A percentile compares a stretch with the other conserved stretches of the same genome.
Conservation (phyloP, 2,329 filamentous ascomycete species). For the Colletotrichum godetiae region DNA sequence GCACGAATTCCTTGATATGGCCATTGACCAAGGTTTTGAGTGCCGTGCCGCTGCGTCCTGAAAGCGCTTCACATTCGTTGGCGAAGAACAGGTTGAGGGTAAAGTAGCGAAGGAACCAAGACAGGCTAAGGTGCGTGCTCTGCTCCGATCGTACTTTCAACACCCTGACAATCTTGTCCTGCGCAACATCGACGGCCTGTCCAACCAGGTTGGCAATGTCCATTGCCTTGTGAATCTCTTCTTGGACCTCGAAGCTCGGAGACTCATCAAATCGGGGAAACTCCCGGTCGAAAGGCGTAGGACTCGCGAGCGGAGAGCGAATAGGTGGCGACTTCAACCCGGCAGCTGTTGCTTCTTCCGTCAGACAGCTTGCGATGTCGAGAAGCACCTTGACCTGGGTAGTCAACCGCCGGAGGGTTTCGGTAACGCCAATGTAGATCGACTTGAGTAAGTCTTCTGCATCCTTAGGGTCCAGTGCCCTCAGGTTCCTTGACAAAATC, state of each 20-base stretch:
- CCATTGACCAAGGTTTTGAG: conserved; percentile 84
- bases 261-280: conserved; percentile 22
- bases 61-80: conserved; percentile 88
- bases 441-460: conserved; percentile 85
- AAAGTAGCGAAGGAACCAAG: conserved; percentile 83
- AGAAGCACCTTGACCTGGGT: conserved; percentile 95
- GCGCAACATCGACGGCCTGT: conserved; percentile 83
- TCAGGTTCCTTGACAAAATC: conserved; percentile 87
- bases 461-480: conserved; percentile 84
- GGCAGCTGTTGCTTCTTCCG: conserved; percentile 50
- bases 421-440: conserved; percentile 88
- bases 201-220: conserved; percentile 83
- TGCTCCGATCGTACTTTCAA: conserved; percentile 82
- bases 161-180: conserved; percentile 80
- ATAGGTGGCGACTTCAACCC: conserved; percentile 60
- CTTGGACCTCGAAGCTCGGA: conserved; percentile 66
- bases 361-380: conserved; percentile 86
- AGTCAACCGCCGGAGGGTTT: conserved; percentile 85
- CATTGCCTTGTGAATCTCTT: conserved; percentile 80
- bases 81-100: conserved; percentile 85
- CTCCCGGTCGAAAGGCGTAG: conserved; percentile 42
- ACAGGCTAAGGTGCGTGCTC: conserved; percentile 73
- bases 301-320: conserved; percentile 65
- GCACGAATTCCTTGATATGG: conserved; percentile 85
- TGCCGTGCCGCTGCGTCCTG: conserved; percentile 79